A percentile compares a stretch with the other conserved stretches of the same genome.
phyloP scores from a whole-genome alignment of 208 protist genomes.

The Trypanosoma caninum region DNA sequence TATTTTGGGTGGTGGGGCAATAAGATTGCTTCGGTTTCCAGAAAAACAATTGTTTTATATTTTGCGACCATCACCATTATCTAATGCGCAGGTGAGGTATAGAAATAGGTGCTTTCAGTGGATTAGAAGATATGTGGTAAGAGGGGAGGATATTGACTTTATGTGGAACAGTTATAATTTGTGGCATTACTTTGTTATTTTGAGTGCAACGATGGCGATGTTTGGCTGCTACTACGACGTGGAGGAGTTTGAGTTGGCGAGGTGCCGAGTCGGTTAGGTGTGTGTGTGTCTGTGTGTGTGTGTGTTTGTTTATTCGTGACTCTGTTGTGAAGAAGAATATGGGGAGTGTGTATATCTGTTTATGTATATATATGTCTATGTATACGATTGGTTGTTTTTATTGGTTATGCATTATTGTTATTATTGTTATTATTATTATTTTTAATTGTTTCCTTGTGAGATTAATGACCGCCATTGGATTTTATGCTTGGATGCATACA shows the following conservation, averaged over 20 bases:
- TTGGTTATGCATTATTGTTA: too few relatives aligned
- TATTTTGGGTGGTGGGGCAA: conserved; percentile 37
- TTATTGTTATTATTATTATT: too few relatives aligned
- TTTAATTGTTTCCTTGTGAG: too few relatives aligned
- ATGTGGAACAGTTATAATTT: conserved; percentile 64
- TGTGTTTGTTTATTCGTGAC: not conserved
- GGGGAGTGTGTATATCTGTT: too few relatives aligned
- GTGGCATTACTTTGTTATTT: conserved; percentile 58
- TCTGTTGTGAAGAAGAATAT: too few relatives aligned
- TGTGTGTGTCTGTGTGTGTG: not conserved
- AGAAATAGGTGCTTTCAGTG: not conserved
- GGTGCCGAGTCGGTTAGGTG: conserved; percentile 8
- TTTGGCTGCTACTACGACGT: conserved; percentile 65
- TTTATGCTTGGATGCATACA: not conserved
- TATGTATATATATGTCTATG: too few relatives aligned
- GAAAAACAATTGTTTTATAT: conserved; percentile 33
- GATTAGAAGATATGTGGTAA: conserved; percentile 28
- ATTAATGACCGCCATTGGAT: too few relatives aligned
- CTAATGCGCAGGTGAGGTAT: not conserved
- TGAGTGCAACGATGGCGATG: conserved; percentile 42
- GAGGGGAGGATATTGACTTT: conserved; percentile 48
- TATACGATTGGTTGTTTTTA: too few relatives aligned
- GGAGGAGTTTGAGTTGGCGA: conserved; percentile 42
- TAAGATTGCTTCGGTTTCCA: conserved; percentile 46
- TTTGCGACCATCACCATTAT: conserved; percentile 7